Percentiles rank a stretch among this genome's conserved stretches.
phyloP scores from a whole-genome alignment of 331 rosid genomes.

The Acacia concinna region DNA sequence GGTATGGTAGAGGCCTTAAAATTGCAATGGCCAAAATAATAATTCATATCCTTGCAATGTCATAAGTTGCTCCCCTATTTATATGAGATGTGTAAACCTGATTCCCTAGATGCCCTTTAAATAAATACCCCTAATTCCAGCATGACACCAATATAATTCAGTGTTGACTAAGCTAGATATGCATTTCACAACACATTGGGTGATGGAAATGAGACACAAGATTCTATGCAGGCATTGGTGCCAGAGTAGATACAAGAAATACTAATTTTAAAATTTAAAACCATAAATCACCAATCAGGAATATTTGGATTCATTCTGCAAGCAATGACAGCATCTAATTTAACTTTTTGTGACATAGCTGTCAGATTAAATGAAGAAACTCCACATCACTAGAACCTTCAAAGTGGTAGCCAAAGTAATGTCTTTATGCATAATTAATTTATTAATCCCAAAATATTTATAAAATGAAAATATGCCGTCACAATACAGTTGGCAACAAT shows the following conservation, averaged over 20 bases:
- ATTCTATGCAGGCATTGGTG: background rate
- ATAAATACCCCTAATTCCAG: background rate
- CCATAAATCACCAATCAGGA: background rate
- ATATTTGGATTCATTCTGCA: background rate
- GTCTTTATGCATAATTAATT: background rate
- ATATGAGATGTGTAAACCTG: background rate
- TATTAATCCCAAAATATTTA: background rate
- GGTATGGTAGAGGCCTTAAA: background rate
- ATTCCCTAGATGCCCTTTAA: background rate
- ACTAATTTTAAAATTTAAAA: background rate
- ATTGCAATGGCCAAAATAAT: background rate
- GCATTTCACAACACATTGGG: background rate
- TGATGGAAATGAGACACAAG: background rate
- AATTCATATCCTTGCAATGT: background rate
- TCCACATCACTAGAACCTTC: background rate
- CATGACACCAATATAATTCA: background rate
- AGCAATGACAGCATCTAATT: background rate
- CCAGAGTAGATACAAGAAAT: background rate
- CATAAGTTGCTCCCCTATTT: background rate
- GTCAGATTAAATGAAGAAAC: background rate
- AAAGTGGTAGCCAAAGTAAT: background rate
- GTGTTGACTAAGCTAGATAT: background rate
- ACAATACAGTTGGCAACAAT: background rate
- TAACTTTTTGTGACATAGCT: background rate
- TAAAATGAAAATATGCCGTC: background rate